phyloP scores from a whole-genome alignment of 2,329 filamentous ascomycete species.

The Fusarium concolor region DNA sequence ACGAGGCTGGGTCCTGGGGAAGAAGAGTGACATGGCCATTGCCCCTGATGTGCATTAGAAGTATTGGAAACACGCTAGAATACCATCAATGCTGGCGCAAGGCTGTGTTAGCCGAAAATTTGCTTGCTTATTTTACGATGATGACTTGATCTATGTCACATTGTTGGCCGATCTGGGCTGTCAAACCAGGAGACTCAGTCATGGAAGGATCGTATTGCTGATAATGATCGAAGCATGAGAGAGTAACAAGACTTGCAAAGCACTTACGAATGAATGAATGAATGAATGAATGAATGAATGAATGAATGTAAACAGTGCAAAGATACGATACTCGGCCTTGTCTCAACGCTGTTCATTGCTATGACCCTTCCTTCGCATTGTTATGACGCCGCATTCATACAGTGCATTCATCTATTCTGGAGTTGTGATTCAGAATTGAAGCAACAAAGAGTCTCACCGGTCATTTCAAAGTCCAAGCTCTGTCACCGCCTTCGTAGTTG shows the following conservation, averaged over 20 bases:
- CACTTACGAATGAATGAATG: too few species aligned
- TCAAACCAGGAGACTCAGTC: background rate
- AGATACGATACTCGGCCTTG: background rate
- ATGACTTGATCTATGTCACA: background rate
- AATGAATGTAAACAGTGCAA: background rate
- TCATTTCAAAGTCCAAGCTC: constrained; percentile 14
- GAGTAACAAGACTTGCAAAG: background rate
- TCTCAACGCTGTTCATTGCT: background rate
- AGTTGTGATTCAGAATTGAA: background rate
- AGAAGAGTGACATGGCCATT: constrained; percentile 20
- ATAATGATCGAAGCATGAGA: background rate
- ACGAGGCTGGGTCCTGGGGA: constrained; percentile 25
- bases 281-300: too few species aligned
- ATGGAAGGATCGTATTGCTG: background rate
- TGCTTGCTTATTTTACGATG: constrained; percentile 1
- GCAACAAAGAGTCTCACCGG: constrained; percentile 5
- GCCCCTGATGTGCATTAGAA: constrained; percentile 36
- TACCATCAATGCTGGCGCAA: background rate
- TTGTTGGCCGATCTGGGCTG: constrained; percentile 4
- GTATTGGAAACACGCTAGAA: constrained; percentile 30
- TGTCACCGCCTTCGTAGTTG: background rate
- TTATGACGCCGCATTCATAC: background rate
- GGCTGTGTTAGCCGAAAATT: background rate
- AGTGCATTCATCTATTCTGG: background rate
- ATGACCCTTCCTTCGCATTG: constrained; percentile 9